Conservation (phyloP, 2,329 filamentous ascomycete genomes). For the Lasiodiplodia gonubiensis region DNA sequence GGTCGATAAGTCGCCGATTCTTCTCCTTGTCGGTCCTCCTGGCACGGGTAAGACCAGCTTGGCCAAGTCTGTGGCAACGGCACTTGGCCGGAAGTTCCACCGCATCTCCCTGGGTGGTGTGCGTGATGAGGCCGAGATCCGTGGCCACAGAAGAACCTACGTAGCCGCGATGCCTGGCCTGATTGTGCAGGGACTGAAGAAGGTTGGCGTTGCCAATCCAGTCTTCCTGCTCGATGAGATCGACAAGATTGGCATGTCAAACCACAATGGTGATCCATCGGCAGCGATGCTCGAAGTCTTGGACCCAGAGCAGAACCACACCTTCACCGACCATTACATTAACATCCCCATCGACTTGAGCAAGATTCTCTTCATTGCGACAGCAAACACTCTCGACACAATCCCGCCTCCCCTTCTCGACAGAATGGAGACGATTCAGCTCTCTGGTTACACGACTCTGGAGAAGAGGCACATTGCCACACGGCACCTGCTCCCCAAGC, state of each 20-base stretch:
- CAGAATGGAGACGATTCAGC: constrained; percentile 93
- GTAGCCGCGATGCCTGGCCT: constrained; percentile 98
- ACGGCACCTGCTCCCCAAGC: constrained; percentile 94
- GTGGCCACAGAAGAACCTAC: constrained; percentile 92
- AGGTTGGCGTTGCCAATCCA: constrained; percentile 93
- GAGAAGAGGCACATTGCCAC: constrained; percentile 96
- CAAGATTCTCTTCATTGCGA: constrained; percentile 97
- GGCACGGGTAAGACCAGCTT: constrained; percentile 96
- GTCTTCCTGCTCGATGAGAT: constrained; percentile 97
- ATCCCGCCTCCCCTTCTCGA: constrained; percentile 94
- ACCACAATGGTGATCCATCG: constrained; percentile 92
- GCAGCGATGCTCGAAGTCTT: constrained; percentile 98
- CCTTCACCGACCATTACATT: constrained; percentile 94
- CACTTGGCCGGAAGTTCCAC: constrained; percentile 93
- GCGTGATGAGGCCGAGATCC: constrained; percentile 93
- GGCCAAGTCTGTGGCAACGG: constrained; percentile 89
- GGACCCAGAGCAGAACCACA: constrained; percentile 95
- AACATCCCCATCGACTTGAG: constrained; percentile 94
- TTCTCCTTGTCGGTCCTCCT: constrained; percentile 89
- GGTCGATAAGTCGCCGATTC: constrained; percentile 93
- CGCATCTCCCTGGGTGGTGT: constrained; percentile 96
- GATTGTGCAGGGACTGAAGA: constrained; percentile 90
- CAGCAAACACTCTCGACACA: constrained; percentile 91
- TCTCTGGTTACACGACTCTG: constrained; percentile 94
- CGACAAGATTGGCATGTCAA: constrained; percentile 90